Conservation (phyloP, 75 land plant species). For the Azolla pinnata region DNA sequence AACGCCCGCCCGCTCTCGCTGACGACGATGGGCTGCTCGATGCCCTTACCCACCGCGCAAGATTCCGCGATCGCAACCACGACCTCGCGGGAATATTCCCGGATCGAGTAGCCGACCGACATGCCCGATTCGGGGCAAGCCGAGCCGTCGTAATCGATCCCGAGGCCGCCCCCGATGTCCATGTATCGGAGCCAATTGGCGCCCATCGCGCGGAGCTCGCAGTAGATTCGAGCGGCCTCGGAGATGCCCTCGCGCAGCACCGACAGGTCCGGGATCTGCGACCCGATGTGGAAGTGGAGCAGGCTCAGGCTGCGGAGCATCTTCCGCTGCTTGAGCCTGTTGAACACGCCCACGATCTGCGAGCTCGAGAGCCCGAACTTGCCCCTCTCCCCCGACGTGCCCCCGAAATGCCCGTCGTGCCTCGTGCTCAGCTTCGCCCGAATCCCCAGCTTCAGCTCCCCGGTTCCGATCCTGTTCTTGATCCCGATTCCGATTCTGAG, state of each 20-base stretch:
- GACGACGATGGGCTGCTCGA: conserved; percentile 53
- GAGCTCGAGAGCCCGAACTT: conserved; percentile 75
- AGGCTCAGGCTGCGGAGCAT: conserved; percentile 82
- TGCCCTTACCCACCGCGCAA: conserved; percentile 44
- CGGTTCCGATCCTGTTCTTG: too few relatives aligned
- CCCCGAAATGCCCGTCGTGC: conserved; percentile 87
- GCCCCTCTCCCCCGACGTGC: conserved; percentile 93
- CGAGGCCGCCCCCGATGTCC: conserved; percentile 91
- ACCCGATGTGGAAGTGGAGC: conserved; percentile 97
- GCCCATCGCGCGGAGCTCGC: conserved; percentile 70
- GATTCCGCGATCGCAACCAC: conserved; percentile 45
- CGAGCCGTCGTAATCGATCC: conserved; percentile 87
- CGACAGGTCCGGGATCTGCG: conserved; percentile 74
- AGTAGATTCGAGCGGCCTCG: conserved; percentile 81
- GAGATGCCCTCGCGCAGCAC: conserved; percentile 62
- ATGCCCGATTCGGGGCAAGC: conserved; percentile 57
- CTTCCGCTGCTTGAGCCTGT: conserved; percentile 20
- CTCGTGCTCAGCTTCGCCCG: conserved; percentile 82
- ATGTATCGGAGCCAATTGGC: conserved; percentile 62
- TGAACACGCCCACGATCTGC: conserved; percentile 55
- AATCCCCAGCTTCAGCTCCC: conserved; percentile 66
- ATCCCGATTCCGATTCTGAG: too few relatives aligned
- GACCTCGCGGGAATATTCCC: conserved; percentile 57
- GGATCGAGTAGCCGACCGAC: conserved; percentile 38
- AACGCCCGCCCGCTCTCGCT: conserved; percentile 91